phyloP scores from a whole-genome alignment of 306 rosid genomes.

The Comarum palustre region DNA sequence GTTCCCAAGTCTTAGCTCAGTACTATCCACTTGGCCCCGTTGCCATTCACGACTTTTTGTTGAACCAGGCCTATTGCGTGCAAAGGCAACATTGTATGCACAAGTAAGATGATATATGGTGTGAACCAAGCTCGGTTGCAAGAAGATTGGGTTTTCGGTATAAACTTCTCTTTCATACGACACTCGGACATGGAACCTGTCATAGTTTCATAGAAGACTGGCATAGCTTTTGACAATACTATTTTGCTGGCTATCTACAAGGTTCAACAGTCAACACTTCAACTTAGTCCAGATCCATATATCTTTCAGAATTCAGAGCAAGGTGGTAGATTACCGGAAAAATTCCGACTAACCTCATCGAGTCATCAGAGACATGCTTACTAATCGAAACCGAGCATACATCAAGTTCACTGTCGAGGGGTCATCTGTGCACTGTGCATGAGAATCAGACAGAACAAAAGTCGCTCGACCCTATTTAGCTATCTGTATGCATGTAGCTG shows the following conservation, averaged over 20 bases:
- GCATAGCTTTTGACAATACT: background rate
- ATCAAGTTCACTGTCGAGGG: background rate
- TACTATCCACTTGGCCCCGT: background rate
- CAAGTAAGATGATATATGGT: background rate
- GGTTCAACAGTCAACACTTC: background rate
- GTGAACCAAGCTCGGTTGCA: background rate
- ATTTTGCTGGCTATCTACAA: background rate
- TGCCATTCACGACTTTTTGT: background rate
- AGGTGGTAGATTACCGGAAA: background rate
- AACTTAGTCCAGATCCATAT: background rate
- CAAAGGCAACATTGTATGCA: background rate
- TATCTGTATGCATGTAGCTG: background rate
- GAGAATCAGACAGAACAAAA: background rate
- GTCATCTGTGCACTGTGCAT: background rate
- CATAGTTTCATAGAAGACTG: background rate
- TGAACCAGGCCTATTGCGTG: background rate
- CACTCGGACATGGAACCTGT: background rate
- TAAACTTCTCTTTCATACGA: background rate
- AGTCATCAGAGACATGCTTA: background rate
- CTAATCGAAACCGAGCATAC: background rate
- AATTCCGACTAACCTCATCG: background rate
- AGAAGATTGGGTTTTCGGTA: background rate
- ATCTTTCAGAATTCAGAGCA: background rate
- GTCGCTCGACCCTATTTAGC: too few relatives aligned
- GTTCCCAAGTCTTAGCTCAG: background rate